phyloP scores from a whole-genome alignment of 1,284 basidiomycete genomes.

The Microbotryum silenes-acaulis region DNA sequence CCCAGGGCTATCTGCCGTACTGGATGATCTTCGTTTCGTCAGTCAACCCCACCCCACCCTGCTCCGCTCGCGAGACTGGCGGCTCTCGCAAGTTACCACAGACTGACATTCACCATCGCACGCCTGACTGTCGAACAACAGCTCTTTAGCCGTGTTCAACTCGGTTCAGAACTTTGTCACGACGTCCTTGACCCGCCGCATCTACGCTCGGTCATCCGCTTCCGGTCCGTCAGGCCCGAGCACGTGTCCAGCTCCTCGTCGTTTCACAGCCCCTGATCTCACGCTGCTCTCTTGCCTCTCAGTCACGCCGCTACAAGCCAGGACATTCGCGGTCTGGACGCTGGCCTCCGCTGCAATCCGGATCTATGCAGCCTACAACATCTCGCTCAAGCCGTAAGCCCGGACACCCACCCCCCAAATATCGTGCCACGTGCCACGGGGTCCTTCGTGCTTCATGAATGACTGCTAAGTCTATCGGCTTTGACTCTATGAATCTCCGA shows the following conservation, averaged over 20 bases:
- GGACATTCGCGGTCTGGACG: slow-evolving; percentile 85
- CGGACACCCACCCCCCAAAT: slow-evolving; percentile 9
- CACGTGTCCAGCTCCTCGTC: background rate
- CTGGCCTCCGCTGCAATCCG: slow-evolving; percentile 71
- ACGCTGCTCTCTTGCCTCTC: slow-evolving; percentile 7
- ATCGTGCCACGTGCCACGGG: slow-evolving; percentile 1
- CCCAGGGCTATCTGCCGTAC: slow-evolving; percentile 52
- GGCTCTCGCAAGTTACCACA: background rate
- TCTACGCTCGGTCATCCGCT: slow-evolving; percentile 59
- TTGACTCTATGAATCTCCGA: background rate
- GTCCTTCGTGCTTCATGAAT: slow-evolving; percentile 1
- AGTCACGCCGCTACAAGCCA: slow-evolving; percentile 77
- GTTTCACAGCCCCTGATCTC: no score
- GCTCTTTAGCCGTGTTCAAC: slow-evolving; percentile 68
- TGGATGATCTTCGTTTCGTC: slow-evolving; percentile 76
- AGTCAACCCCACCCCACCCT: background rate
- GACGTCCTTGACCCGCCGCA: slow-evolving; percentile 62
- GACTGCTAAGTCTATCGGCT: background rate
- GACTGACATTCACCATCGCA: background rate
- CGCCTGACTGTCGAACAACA: slow-evolving; percentile 1
- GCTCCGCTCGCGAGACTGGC: background rate
- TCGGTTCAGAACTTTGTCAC: slow-evolving; percentile 72
- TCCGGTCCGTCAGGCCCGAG: slow-evolving; percentile 38
- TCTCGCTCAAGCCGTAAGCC: slow-evolving; percentile 65
- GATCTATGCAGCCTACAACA: slow-evolving; percentile 76